Base-by-base conservation (phyloP, 2,329 filamentous ascomycete species). In the Delphinella strobiligena region DNA sequence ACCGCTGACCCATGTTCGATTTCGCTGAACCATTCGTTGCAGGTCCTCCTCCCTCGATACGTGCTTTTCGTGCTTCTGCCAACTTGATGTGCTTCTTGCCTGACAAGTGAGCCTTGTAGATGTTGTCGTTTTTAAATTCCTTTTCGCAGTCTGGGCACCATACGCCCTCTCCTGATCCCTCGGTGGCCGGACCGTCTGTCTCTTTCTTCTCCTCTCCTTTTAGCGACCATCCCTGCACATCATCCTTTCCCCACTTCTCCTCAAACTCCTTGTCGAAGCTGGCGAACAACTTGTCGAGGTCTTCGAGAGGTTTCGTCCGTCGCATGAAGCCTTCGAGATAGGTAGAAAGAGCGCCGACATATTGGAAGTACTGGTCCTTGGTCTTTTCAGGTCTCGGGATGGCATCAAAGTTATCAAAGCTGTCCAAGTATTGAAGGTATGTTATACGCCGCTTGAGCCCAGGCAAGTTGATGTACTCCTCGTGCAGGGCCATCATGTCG, bases 131-230 rank as follows among this genome's bases (percentile, higher is more conserved):
- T 54, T 84, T 87, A 64, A 96, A 98, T 44, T 89, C 85, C 62
- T 88, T 95, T 55, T 91, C 82, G 58, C 91, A 98, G 46, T 88
- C 87, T 4, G 80, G 71, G 54, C 91, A 98, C 82, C 84, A 96
- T 12, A 87, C 72, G 0, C 82, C 84, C 38, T 86, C 80, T 1
- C 70, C 71, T 53, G 68, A 54, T 54, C 72, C 69, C 54, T 75
- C 67, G 5, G 71, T 72, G 0, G 62, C 64, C 29, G 62, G 63
- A 47, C 49, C 52, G 36, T 49, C 52, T 29, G 45, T 44, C 5
- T 52, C 47, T 44, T 75, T 71, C 16, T 38, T 45, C 33, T 53
- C 47, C 7, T 27, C 22, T 7, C 22, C 22, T 27, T 27, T 27
- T 7, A 27, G 22, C 7, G 22, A 27, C 89, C 89, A 96, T 3